phyloP scores from a whole-genome alignment of 2,329 filamentous ascomycete species.

The Colletotrichum sidae region DNA sequence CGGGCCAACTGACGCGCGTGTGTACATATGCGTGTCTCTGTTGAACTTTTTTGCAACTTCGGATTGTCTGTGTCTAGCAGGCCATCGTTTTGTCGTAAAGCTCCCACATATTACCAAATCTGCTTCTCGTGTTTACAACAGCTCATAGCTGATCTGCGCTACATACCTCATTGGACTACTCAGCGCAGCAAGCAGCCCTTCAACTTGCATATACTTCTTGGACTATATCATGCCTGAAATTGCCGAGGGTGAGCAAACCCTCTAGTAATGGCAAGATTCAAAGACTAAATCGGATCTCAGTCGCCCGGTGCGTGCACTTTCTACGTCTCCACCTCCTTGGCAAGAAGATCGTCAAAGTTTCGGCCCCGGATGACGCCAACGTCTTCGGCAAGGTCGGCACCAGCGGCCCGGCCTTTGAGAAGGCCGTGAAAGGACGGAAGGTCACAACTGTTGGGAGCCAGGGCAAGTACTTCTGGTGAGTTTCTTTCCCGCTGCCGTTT shows the following conservation, averaged over 20 bases:
- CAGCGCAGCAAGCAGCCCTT: too few relatives aligned
- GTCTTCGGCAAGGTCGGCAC: conserved; percentile 94
- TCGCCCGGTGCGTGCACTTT: conserved; percentile 88
- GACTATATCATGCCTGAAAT: conserved; percentile 68
- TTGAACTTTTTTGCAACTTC: too few relatives aligned
- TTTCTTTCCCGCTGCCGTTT: neutral
- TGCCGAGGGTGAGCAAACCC: conserved; percentile 61
- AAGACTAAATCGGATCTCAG: conserved; percentile 50
- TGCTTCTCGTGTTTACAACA: too few relatives aligned
- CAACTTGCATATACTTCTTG: neutral
- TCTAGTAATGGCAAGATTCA: neutral
- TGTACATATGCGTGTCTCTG: too few relatives aligned
- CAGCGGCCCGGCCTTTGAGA: conserved; percentile 78
- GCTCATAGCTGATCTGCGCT: too few relatives aligned
- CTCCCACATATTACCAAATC: too few relatives aligned
- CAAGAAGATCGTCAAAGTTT: conserved; percentile 78
- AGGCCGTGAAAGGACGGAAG: conserved; percentile 80
- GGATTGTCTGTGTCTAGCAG: too few relatives aligned
- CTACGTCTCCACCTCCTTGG: conserved; percentile 86
- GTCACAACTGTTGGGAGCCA: conserved; percentile 80
- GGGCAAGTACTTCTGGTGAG: conserved; percentile 94
- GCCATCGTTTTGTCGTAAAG: too few relatives aligned
- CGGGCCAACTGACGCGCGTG: too few relatives aligned
- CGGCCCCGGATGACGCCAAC: conserved; percentile 82
- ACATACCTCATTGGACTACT: too few relatives aligned